phyloP scores from a whole-genome alignment of 2,329 filamentous ascomycete species.

The Chaetomiaceae sp. region DNA sequence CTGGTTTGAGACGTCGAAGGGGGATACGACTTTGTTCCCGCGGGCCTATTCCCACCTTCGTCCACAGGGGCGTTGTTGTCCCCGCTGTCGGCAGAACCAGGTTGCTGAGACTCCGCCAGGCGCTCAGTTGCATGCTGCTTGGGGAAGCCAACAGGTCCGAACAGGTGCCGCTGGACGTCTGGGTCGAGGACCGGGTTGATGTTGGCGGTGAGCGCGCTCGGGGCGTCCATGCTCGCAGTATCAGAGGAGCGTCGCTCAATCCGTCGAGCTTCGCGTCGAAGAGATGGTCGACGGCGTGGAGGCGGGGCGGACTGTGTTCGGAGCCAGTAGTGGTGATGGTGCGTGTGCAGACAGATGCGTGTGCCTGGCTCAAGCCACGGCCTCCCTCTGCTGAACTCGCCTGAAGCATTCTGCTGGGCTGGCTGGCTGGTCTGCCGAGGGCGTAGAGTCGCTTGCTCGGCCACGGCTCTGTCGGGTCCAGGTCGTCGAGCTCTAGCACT shows the following conservation, averaged over 20 bases:
- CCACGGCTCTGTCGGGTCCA: slow-evolving; percentile 16
- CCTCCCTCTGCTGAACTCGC: background rate
- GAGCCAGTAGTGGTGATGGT: slow-evolving; percentile 61
- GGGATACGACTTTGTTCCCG: background rate
- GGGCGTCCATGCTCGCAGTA: background rate
- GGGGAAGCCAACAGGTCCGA: slow-evolving; percentile 27
- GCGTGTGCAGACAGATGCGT: slow-evolving; percentile 50
- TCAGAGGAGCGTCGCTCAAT: slow-evolving; percentile 7
- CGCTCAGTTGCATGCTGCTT: slow-evolving; percentile 26
- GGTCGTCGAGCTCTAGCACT: slow-evolving; percentile 18
- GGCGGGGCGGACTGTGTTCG: slow-evolving; percentile 24
- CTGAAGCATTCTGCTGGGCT: slow-evolving; percentile 1
- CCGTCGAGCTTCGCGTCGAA: slow-evolving; percentile 20
- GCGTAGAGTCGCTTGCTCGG: slow-evolving; percentile 16
- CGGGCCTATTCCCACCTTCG: slow-evolving; percentile 6
- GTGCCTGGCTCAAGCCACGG: background rate
- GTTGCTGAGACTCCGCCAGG: slow-evolving; percentile 28
- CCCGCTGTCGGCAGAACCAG: slow-evolving; percentile 18
- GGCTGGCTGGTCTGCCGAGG: slow-evolving; percentile 7
- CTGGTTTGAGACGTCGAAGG: slow-evolving; percentile 9
- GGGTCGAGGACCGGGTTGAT: slow-evolving; percentile 17
- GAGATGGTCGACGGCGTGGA: slow-evolving; percentile 7
- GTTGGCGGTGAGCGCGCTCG: slow-evolving; percentile 10
- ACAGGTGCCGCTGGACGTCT: slow-evolving; percentile 18
- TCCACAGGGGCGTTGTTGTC: slow-evolving; percentile 14